phyloP scores from a whole-genome alignment of 108 stramenopile species.

The Discostella stelligeroides region DNA sequence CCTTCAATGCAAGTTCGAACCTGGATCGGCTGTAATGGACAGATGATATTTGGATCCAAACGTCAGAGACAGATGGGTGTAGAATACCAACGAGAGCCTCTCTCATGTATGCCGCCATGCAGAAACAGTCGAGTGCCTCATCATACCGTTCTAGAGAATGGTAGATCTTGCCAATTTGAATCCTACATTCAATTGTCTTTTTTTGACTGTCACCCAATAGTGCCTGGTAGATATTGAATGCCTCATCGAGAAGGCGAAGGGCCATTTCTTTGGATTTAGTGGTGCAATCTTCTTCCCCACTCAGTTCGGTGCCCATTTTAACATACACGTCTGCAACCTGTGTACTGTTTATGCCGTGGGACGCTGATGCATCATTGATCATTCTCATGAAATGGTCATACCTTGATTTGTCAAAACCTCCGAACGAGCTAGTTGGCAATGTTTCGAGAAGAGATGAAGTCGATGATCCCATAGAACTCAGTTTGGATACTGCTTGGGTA shows the following conservation, averaged over 20 bases:
- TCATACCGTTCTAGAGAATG: constrained; percentile 41
- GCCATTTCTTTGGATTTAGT: constrained; percentile 24
- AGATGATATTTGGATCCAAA: constrained; percentile 42
- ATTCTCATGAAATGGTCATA: constrained; percentile 26
- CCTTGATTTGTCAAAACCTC: constrained; percentile 15
- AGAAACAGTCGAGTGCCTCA: constrained; percentile 45
- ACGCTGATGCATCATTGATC: constrained; percentile 26
- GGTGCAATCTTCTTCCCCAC: constrained; percentile 5
- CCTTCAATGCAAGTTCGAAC: constrained; percentile 42
- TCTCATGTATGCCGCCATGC: constrained; percentile 57
- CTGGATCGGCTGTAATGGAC: constrained; percentile 31
- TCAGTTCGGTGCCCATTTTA: constrained; percentile 29
- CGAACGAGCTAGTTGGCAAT: neutral
- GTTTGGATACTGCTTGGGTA: neutral
- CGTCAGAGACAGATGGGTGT: constrained; percentile 41
- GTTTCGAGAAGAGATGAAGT: constrained; percentile 4
- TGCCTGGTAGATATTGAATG: constrained; percentile 45
- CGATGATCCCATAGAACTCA: constrained; percentile 3
- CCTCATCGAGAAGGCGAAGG: constrained; percentile 33
- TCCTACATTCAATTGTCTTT: constrained; percentile 33
- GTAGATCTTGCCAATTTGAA: constrained; percentile 26
- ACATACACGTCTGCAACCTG: constrained; percentile 41
- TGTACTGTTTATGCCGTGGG: constrained; percentile 31
- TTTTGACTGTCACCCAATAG: constrained; percentile 38
- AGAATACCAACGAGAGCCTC: constrained; percentile 47